Percentiles rank a stretch among this genome's conserved stretches.
Conservation (phyloP, 768 basidiomycete species). For the Boletus coccyginus region DNA sequence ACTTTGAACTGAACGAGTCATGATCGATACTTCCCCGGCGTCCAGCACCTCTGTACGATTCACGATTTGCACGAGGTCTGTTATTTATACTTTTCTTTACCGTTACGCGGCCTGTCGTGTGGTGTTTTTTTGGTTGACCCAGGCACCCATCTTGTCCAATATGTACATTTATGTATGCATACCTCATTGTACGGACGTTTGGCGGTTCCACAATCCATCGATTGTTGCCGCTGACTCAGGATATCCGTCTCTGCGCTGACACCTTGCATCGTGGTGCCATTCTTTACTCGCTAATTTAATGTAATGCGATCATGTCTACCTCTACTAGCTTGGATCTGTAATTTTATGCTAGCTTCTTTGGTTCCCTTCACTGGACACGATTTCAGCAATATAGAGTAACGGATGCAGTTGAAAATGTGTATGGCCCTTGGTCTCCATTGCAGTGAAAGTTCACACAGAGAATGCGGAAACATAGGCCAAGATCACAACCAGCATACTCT, state of each 20-base stretch:
- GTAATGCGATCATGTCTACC: conserved; percentile 1
- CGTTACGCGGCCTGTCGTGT: neutral
- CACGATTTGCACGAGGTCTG: neutral
- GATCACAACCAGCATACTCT: neutral
- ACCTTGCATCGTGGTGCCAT: neutral
- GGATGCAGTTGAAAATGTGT: neutral
- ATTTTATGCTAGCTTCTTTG: conserved; percentile 7
- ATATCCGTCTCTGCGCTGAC: conserved; percentile 1
- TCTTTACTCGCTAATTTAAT: conserved; percentile 22
- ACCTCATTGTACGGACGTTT: conserved; percentile 7
- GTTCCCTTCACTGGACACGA: conserved; percentile 1
- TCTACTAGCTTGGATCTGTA: conserved; percentile 17
- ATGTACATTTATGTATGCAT: conserved; percentile 12
- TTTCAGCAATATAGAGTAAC: conserved; percentile 3
- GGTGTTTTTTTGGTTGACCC: neutral
- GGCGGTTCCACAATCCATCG: neutral
- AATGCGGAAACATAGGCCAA: neutral
- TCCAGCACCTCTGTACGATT: neutral
- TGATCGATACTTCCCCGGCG: conserved; percentile 8
- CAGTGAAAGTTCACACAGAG: neutral
- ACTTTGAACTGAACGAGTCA: conserved; percentile 72
- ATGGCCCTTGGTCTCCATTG: neutral
- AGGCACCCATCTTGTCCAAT: neutral
- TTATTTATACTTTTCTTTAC: neutral
- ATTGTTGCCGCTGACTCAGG: neutral